A percentile compares a stretch with the other conserved stretches of the same genome.
These are phyloP conservation scores for Kuraishia piskuri DNA, from an alignment of 805 yeast species.

Conservation along the genomic window DNA sequence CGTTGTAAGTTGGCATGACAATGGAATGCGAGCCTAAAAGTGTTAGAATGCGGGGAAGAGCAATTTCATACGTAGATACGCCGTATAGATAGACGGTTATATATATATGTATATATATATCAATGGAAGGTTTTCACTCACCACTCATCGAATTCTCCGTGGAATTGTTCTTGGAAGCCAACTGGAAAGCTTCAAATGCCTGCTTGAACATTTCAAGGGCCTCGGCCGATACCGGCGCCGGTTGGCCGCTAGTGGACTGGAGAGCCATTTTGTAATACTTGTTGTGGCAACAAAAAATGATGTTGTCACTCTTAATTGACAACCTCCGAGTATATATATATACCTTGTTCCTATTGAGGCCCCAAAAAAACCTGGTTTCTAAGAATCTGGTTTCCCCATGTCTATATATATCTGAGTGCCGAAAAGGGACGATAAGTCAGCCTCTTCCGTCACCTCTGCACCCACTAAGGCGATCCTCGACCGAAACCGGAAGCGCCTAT, in stretches of 20 bases:
- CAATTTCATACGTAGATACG: background rate
- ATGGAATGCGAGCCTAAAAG: background rate
- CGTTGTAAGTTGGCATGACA: background rate
- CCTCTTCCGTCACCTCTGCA: background rate
- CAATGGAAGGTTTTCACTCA: background rate
- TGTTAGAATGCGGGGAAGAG: background rate
- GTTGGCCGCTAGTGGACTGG: background rate
- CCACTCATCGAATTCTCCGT: background rate
- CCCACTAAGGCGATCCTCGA: background rate
- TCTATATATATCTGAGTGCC: background rate
- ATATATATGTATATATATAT: background rate
- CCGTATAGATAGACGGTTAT: background rate
- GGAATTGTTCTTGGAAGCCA: background rate
- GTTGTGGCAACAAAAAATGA: too few species aligned
- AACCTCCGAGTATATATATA: background rate
- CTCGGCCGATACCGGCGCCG: background rate
- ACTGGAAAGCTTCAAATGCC: background rate
- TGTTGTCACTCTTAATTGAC: too few species aligned
- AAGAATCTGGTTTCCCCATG: too few species aligned
- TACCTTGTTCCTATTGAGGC: too few species aligned
- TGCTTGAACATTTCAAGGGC: background rate
- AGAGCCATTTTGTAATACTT: background rate
- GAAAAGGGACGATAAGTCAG: background rate
- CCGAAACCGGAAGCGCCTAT: background rate
- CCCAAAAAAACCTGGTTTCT: too few species aligned